Conservation (phyloP, 768 basidiomycete genomes). For the Boletus huronensis region DNA sequence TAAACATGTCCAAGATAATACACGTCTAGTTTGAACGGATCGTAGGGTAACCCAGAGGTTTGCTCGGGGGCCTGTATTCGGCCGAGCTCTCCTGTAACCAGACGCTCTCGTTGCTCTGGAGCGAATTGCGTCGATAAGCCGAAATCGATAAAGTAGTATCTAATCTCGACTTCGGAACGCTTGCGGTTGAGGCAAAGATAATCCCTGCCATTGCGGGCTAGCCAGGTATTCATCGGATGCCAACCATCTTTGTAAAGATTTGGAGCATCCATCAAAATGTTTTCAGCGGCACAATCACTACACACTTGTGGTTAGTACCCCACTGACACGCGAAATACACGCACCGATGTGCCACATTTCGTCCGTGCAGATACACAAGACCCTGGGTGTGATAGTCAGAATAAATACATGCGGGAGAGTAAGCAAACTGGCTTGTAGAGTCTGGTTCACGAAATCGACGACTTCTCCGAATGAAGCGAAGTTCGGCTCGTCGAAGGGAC, state of each 20-base stretch:
- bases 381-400: slow-evolving; percentile 20
- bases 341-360: slow-evolving; percentile 36
- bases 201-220: too few species aligned
- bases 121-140: not conserved
- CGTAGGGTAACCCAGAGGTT: not conserved
- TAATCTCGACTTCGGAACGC: slow-evolving; percentile 25
- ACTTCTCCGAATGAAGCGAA: slow-evolving; percentile 27
- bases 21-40: not conserved
- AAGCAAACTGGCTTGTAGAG: slow-evolving; percentile 18
- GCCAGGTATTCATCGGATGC: slow-evolving; percentile 19
- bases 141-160: slow-evolving; percentile 19
- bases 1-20: not conserved
- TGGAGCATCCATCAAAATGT: slow-evolving; percentile 33
- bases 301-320: not conserved
- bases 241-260: slow-evolving; percentile 26
- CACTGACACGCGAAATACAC: not conserved
- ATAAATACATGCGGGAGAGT: accelerated
- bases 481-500: slow-evolving; percentile 1
- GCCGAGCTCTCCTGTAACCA: not conserved
- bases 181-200: slow-evolving; percentile 17
- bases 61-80: not conserved
- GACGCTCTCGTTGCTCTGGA: not conserved
- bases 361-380: slow-evolving; percentile 34
- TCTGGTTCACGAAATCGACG: slow-evolving; percentile 27
- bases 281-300: slow-evolving; percentile 27